Conservation (phyloP, 2,329 filamentous ascomycete genomes). For the Pestalotiopsis sp. region DNA sequence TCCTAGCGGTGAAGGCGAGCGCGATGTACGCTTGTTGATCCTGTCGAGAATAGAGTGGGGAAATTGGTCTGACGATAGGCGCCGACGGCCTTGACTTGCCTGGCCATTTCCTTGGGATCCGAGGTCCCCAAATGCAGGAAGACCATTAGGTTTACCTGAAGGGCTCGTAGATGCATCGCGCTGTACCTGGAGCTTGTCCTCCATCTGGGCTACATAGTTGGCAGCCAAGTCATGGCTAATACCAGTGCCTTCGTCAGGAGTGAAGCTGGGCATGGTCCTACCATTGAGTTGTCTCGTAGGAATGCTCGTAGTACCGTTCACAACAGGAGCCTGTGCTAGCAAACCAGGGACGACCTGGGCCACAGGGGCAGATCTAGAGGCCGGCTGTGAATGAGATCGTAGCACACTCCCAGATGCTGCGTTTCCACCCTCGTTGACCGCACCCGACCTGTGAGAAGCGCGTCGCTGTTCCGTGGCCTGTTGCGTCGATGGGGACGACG, state of each 20-base stretch:
- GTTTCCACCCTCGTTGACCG: conserved; percentile 50
- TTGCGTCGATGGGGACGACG: conserved; percentile 55
- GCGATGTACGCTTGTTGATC: conserved; percentile 52
- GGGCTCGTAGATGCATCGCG: conserved; percentile 31
- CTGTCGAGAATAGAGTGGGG: conserved; percentile 58
- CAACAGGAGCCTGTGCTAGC: conserved; percentile 34
- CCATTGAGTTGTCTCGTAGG: conserved; percentile 49
- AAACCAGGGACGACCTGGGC: conserved; percentile 34
- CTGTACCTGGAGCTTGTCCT: conserved; percentile 47
- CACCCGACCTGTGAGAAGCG: conserved; percentile 57
- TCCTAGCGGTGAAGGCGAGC: conserved; percentile 60
- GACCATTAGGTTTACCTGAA: conserved; percentile 25
- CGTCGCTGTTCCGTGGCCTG: conserved; percentile 57
- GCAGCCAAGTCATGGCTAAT: conserved; percentile 47
- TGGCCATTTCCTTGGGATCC: conserved; percentile 38
- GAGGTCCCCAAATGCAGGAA: conserved; percentile 52
- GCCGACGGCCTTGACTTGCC: conserved; percentile 36
- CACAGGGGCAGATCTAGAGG: conserved; percentile 47
- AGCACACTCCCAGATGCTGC: conserved; percentile 56
- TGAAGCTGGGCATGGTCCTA: conserved; percentile 56
- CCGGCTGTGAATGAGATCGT: conserved; percentile 69
- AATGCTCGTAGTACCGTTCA: conserved; percentile 39
- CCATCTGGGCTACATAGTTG: conserved; percentile 50
- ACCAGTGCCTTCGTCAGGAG: conserved; percentile 53
- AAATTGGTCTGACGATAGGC: conserved; percentile 56